Percentiles rank a stretch among this genome's conserved stretches.
Conservation (phyloP, 2,329 filamentous ascomycete species). For the Phaeosphaeriaceae sp. region DNA sequence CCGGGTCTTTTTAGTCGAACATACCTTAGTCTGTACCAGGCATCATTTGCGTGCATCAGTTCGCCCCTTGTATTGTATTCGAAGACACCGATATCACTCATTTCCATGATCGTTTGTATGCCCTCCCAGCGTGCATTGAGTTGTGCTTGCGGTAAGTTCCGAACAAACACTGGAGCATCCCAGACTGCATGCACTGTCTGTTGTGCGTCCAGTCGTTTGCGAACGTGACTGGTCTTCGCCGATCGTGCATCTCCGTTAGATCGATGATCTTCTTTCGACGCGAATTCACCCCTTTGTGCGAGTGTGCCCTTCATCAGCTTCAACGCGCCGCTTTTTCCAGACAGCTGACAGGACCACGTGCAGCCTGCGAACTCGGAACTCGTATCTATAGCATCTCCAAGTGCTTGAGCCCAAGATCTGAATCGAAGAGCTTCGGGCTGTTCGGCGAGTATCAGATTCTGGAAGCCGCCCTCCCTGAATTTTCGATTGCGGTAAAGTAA, state of each 20-base stretch:
- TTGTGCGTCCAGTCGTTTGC: conserved; percentile 15
- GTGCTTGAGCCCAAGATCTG: conserved; percentile 35
- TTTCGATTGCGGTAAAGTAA: conserved; percentile 32
- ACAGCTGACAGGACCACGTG: conserved; percentile 25
- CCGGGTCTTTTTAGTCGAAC: background rate
- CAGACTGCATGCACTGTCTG: background rate
- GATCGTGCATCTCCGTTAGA: background rate
- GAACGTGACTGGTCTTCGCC: background rate
- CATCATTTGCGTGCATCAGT: conserved; percentile 38
- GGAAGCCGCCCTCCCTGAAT: conserved; percentile 20
- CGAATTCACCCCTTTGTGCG: too few species aligned
- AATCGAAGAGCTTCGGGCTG: conserved; percentile 27
- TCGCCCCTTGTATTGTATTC: conserved; percentile 35
- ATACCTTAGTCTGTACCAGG: conserved; percentile 36
- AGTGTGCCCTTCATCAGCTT: conserved; percentile 21
- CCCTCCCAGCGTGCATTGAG: conserved; percentile 33
- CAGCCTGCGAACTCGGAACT: conserved; percentile 20
- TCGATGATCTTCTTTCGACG: too few species aligned
- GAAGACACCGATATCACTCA: conserved; percentile 45
- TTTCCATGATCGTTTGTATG: conserved; percentile 43
- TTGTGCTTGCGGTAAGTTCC: conserved; percentile 17
- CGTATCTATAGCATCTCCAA: conserved; percentile 15
- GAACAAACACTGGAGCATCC: conserved; percentile 1
- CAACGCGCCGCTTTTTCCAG: conserved; percentile 19
- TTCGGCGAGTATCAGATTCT: conserved; percentile 11